Evolutionary conservation across 371 early-diverging fungal genomes (phyloP), one percentile per base, ranked within the genome.

Genomic region (Blyttiomyces sp.): DNA sequence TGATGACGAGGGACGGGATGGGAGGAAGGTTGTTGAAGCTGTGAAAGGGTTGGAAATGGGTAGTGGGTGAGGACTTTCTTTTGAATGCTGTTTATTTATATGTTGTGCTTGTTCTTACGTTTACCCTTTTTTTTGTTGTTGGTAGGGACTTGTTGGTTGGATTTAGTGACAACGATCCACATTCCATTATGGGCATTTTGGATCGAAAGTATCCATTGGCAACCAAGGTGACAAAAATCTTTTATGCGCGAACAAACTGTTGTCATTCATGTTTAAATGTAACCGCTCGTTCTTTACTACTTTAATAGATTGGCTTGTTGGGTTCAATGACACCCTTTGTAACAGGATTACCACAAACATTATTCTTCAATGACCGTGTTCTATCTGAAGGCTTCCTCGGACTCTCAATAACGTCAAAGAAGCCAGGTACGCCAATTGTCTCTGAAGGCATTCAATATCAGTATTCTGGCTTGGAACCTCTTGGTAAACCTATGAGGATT

Each of bases 281-380:
- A 11, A 7, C 35, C 30, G 17, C 23, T 33, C 23, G 9, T 13
- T 48, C 43, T 13, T 30, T n/a, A 7, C 11, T 2, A 23, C 17
- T 5, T 30, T 4, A 6, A 2, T 27, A 66, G 62, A 32, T 71
- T n/a, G 88, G 89, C 1, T 50, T 87, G 23, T 59, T 87, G 23
- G 84, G 82, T 2, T 68, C 86, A 0, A 84, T 84, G 31, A 89
- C 89, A 0, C 89, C 88, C 0, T 89, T 89, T 67, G 66, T 83
- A n/a, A 89, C 83, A 1, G 87, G 85, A 6, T 54, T 57, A 0
- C 84, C 86, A 0, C 81, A 84, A 49, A 83, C 85, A 0, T 65
- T 87, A 49, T 86, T 84, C 61, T 74, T 72, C 54, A 75, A 82
- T 54, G 71, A 72, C 0, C 44, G 69, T 7, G 54, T 82, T 1